Evolutionary conservation across 306 rosid species (phyloP).

Genomic region (Lablab purpureus): DNA sequence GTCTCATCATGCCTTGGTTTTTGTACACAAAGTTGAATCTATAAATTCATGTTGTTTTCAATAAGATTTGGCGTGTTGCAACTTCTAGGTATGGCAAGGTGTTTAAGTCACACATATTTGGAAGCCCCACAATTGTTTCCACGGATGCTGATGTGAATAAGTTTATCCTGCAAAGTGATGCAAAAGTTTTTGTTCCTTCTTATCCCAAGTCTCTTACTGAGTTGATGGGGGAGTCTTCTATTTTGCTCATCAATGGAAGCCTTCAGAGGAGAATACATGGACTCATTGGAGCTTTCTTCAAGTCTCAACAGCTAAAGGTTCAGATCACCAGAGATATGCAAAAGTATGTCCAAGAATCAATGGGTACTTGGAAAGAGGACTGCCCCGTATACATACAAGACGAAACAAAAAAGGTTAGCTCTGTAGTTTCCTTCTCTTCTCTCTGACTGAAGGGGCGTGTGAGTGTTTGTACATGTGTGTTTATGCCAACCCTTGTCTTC

Average conservation of each 20-base stretch:
- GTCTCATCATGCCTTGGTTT: slow-evolving; percentile 26
- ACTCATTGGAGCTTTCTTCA: slow-evolving; percentile 88
- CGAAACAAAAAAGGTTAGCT: slow-evolving; percentile 80
- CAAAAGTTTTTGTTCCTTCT: slow-evolving; percentile 87
- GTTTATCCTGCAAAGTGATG: slow-evolving; percentile 89
- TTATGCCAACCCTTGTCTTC: slow-evolving; percentile 32
- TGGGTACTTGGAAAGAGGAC: slow-evolving; percentile 79
- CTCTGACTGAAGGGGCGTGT: slow-evolving; percentile 15
- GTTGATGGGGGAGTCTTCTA: slow-evolving; percentile 96
- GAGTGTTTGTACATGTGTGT: slow-evolving; percentile 24
- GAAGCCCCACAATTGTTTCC: slow-evolving; percentile 85
- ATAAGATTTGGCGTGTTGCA: slow-evolving; percentile 25
- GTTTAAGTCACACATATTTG: slow-evolving; percentile 97
- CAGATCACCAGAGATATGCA: slow-evolving; percentile 89
- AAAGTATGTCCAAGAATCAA: slow-evolving; percentile 69
- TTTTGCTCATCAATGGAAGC: slow-evolving; percentile 92
- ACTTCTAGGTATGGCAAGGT: slow-evolving; percentile 86
- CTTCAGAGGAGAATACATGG: slow-evolving; percentile 96
- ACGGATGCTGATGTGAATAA: slow-evolving; percentile 91
- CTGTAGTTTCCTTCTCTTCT: slow-evolving; percentile 46
- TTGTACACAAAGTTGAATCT: background rate
- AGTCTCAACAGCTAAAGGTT: slow-evolving; percentile 84
- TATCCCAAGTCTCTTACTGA: slow-evolving; percentile 87
- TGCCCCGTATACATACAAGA: slow-evolving; percentile 77
- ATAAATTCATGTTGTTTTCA: slow-evolving; percentile 10